A percentile compares a stretch with the other conserved stretches of the same genome.
Conservation (phyloP, 805 yeast genomes). For the Starmerella sp. region DNA sequence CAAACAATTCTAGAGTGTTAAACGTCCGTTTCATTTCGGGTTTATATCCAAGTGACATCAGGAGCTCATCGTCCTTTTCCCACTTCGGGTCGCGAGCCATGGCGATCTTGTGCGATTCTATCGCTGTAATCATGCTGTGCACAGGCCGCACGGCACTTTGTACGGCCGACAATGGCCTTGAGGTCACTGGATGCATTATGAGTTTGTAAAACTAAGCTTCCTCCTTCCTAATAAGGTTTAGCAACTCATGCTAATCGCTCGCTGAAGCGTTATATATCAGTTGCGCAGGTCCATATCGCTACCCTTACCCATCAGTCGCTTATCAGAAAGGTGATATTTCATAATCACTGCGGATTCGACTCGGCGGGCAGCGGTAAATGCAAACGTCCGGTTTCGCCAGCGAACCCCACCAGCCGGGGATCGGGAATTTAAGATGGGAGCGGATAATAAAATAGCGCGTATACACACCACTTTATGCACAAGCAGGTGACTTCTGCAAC, state of each 20-base stretch:
- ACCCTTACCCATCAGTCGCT: neutral
- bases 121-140: neutral
- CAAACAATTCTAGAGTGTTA: slow-evolving; percentile 53
- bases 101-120: neutral
- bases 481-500: no score
- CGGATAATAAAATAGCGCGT: no score
- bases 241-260: no score
- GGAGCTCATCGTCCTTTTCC: slow-evolving; percentile 25
- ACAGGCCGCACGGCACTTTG: slow-evolving; percentile 4
- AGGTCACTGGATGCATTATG: neutral
- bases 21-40: slow-evolving; percentile 54
- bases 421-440: no score
- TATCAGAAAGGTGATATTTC: neutral
- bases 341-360: no score
- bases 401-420: no score
- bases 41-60: slow-evolving; percentile 52
- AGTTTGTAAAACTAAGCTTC: neutral
- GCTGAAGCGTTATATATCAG: neutral
- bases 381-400: no score
- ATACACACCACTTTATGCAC: no score
- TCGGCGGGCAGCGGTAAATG: no score
- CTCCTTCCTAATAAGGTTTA: no score
- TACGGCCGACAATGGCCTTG: neutral
- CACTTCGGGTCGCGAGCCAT: slow-evolving; percentile 4
- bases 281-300: neutral